A percentile compares a stretch with the other conserved stretches of the same genome.
Conservation (phyloP, 2,329 filamentous ascomycete genomes). For the Cytospora chrysosperma region DNA sequence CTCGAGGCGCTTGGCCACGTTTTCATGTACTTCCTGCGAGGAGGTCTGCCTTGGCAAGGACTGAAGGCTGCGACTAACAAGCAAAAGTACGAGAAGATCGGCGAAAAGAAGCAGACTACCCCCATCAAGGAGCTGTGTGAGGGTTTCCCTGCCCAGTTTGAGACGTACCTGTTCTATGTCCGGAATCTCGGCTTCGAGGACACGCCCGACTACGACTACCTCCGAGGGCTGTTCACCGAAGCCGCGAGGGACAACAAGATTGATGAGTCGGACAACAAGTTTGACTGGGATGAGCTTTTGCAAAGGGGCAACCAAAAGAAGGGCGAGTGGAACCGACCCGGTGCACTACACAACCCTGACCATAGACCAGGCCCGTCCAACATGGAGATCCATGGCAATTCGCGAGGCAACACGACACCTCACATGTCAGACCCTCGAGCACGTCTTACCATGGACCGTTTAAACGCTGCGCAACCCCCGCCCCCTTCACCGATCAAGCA, state of each 20-base stretch:
- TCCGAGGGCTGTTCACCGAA: slow-evolving; percentile 94
- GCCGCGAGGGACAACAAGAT: slow-evolving; percentile 54
- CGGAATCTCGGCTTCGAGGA: slow-evolving; percentile 98
- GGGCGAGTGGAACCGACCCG: slow-evolving; percentile 71
- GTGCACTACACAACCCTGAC: slow-evolving; percentile 73
- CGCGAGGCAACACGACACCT: slow-evolving; percentile 64
- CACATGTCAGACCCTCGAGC: slow-evolving; percentile 55
- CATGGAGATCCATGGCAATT: slow-evolving; percentile 77
- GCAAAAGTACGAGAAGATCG: slow-evolving; percentile 99
- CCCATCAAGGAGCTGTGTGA: slow-evolving; percentile 96
- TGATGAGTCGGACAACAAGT: slow-evolving; percentile 95
- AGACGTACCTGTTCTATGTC: slow-evolving; percentile 95
- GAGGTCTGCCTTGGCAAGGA: slow-evolving; percentile 69
- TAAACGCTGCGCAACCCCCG: slow-evolving; percentile 91
- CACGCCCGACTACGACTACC: slow-evolving; percentile 96
- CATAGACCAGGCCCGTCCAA: slow-evolving; percentile 76
- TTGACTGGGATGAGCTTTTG: slow-evolving; percentile 68
- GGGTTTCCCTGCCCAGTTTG: slow-evolving; percentile 94
- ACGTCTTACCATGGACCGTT: slow-evolving; percentile 76
- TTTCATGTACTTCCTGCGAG: slow-evolving; percentile 73
- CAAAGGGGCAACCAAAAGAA: slow-evolving; percentile 58
- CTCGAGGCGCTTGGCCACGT: slow-evolving; percentile 81
- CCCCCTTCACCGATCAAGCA: slow-evolving; percentile 81
- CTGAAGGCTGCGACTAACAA: slow-evolving; percentile 76
- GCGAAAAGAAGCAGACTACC: slow-evolving; percentile 99